Conservation (phyloP, 371 early-diverging fungal genomes). For the Mycotypha africana region DNA sequence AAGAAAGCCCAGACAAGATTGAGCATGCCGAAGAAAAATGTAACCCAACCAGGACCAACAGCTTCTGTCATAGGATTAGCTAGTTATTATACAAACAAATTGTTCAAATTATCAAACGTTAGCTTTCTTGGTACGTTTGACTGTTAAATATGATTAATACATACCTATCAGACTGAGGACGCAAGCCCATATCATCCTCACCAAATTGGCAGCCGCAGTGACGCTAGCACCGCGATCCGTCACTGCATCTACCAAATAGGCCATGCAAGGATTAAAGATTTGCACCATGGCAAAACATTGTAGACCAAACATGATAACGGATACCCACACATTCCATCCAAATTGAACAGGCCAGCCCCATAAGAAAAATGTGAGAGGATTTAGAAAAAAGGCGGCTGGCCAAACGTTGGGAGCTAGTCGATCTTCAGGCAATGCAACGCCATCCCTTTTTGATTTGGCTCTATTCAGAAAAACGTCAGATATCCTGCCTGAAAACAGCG, state of each 20-base stretch:
- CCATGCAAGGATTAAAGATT: conserved; percentile 44
- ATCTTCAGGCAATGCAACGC: conserved; percentile 48
- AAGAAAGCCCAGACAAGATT: conserved; percentile 41
- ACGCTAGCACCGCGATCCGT: conserved; percentile 56
- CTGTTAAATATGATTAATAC: no score
- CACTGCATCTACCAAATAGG: conserved; percentile 53
- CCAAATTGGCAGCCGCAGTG: conserved; percentile 54
- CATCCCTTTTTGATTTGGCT: conserved; percentile 38
- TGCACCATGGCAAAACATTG: conserved; percentile 60
- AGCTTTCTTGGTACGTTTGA: no score
- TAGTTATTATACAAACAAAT: no score
- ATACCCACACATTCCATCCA: conserved; percentile 45
- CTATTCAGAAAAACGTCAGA: conserved; percentile 47
- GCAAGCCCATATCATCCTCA: conserved; percentile 52
- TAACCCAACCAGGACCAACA: conserved; percentile 36
- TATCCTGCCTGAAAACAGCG: conserved; percentile 45
- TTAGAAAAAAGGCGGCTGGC: conserved; percentile 48
- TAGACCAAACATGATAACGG: conserved; percentile 51
- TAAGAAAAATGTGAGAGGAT: conserved; percentile 48
- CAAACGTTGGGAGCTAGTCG: conserved; percentile 51
- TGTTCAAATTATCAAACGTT: not conserved
- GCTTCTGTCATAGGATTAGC: conserved; percentile 45
- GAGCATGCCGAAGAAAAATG: conserved; percentile 40
- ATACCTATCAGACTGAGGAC: conserved; percentile 48
- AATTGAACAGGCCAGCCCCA: conserved; percentile 56